A percentile compares a stretch with the other conserved stretches of the same genome.
Conservation (phyloP, 164 flowering plant genomes). For the Kalanchoe fedtschenkoi region DNA sequence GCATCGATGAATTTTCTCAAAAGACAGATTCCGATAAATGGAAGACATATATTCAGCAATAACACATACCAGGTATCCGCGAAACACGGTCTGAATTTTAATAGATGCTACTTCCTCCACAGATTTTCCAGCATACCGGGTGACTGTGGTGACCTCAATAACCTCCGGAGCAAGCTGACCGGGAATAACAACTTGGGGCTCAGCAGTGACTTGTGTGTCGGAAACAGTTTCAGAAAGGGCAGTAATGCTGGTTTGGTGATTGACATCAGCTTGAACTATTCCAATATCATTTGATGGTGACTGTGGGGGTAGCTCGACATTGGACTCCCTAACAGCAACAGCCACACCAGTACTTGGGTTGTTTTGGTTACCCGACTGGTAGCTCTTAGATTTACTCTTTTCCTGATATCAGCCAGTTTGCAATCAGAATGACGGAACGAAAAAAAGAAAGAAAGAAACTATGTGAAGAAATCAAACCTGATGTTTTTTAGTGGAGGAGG, state of each 20-base stretch:
- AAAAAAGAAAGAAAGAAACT: background rate
- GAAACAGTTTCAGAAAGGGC: constrained; percentile 25
- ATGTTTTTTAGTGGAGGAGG: constrained; percentile 9
- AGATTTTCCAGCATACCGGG: constrained; percentile 31
- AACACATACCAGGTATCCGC: constrained; percentile 66
- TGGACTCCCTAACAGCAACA: constrained; percentile 5
- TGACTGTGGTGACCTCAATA: constrained; percentile 20
- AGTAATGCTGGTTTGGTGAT: constrained; percentile 29
- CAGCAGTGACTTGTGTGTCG: constrained; percentile 22
- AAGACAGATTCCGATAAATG: too few species aligned
- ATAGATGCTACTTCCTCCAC: constrained; percentile 67
- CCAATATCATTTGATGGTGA: constrained; percentile 26
- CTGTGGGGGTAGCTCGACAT: constrained; percentile 9
- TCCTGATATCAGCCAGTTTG: constrained; percentile 18
- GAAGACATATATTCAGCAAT: too few species aligned
- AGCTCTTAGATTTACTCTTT: constrained; percentile 24
- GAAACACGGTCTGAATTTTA: constrained; percentile 73
- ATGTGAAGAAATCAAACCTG: constrained; percentile 23
- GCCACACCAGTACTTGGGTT: constrained; percentile 16
- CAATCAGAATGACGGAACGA: background rate
- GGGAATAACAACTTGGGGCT: constrained; percentile 27
- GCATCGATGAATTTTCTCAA: too few species aligned
- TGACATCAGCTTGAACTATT: constrained; percentile 18
- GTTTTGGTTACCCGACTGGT: constrained; percentile 29
- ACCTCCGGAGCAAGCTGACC: constrained; percentile 31